These are phyloP conservation scores for Penicillium crystallinum DNA, from an alignment of 495 filamentous ascomycete species.

Conservation along the genomic window DNA sequence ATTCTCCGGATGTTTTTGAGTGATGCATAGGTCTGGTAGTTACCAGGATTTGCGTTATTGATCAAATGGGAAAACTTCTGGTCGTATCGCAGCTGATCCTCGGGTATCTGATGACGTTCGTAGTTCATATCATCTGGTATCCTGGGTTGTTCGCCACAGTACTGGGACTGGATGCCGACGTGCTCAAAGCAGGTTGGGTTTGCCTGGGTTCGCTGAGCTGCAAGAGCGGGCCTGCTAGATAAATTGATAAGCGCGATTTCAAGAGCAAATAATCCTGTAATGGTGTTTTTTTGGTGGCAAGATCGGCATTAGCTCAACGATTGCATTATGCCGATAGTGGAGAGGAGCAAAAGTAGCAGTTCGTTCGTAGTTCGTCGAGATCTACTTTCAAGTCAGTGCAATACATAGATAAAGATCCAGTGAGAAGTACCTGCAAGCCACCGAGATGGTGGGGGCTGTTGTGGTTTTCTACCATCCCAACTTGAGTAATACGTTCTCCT, in stretches of 20 bases:
- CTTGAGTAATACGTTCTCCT: background rate
- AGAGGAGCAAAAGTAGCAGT: background rate
- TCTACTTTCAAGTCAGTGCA: background rate
- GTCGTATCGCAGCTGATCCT: background rate
- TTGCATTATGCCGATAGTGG: background rate
- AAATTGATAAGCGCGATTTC: background rate
- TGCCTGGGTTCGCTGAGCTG: background rate
- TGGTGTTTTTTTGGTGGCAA: background rate
- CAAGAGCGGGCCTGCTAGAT: background rate
- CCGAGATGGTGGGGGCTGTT: background rate
- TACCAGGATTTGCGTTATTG: background rate
- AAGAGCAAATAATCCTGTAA: background rate
- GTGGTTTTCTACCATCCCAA: background rate
- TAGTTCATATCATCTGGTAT: background rate
- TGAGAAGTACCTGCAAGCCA: background rate
- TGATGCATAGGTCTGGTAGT: conserved; percentile 17
- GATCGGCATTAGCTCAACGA: background rate
- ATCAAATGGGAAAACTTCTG: background rate
- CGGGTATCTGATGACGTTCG: background rate
- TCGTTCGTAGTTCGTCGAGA: background rate
- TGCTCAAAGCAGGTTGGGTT: background rate
- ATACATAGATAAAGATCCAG: background rate
- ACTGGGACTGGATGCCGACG: background rate
- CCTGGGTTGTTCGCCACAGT: background rate
- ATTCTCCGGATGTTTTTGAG: conserved; percentile 14